A percentile compares a stretch with the other conserved stretches of the same genome.
Conservation (phyloP, 495 filamentous ascomycete genomes). For the Tricharina praecox region DNA sequence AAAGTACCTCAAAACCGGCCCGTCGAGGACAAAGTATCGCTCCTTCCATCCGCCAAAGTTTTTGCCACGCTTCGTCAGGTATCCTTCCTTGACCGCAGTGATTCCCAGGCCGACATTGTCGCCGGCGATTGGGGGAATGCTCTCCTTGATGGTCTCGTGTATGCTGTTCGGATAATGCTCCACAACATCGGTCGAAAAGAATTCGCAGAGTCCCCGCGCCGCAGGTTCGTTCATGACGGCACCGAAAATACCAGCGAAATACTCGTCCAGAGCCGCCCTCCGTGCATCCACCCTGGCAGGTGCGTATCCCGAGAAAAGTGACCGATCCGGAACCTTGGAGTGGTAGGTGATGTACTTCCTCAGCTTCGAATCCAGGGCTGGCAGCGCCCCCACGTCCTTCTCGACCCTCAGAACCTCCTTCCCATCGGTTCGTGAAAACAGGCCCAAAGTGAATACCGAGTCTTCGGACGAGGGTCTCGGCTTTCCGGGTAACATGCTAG, state of each 20-base stretch:
- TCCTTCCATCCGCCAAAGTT: slow-evolving; percentile 99
- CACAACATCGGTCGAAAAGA: slow-evolving; percentile 71
- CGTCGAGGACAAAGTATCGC: slow-evolving; percentile 81
- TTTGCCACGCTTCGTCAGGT: slow-evolving; percentile 90
- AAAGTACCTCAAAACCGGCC: slow-evolving; percentile 77
- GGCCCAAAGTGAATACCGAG: slow-evolving; percentile 78
- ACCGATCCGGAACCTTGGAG: slow-evolving; percentile 61
- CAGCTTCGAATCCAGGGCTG: slow-evolving; percentile 62
- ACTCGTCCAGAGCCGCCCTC: slow-evolving; percentile 61
- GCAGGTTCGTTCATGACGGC: slow-evolving; percentile 56
- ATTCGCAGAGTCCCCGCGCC: slow-evolving; percentile 71
- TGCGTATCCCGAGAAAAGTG: slow-evolving; percentile 79
- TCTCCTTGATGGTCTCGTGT: slow-evolving; percentile 17
- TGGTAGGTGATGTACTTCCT: slow-evolving; percentile 51
- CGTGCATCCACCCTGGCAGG: slow-evolving; percentile 86
- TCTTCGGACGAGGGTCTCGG: slow-evolving; percentile 57
- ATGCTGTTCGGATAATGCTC: slow-evolving; percentile 46
- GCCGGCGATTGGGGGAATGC: slow-evolving; percentile 5
- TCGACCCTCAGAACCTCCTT: slow-evolving; percentile 83
- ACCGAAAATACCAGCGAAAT: slow-evolving; percentile 68
- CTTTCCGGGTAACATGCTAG: slow-evolving; percentile 55
- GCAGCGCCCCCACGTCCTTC: slow-evolving; percentile 70
- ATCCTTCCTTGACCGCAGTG: slow-evolving; percentile 59
- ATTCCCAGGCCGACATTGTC: background rate
- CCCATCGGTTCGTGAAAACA: slow-evolving; percentile 61